Evolutionary conservation across 768 basidiomycete species (phyloP).

Genomic region (Collybia sp.): DNA sequence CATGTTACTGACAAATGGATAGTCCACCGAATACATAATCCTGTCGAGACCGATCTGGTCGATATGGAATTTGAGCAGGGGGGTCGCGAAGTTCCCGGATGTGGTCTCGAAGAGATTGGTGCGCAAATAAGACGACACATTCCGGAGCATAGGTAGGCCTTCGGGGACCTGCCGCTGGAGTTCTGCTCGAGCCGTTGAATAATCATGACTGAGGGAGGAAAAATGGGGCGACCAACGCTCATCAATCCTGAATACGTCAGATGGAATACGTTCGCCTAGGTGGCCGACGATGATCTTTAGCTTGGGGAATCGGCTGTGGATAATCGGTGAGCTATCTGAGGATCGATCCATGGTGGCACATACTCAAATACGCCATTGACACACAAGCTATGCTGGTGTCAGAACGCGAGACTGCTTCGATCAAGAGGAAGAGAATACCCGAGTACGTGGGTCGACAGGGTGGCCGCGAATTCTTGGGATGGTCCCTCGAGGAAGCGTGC

Average conservation of each 20-base stretch:
- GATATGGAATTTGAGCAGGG: conserved; percentile 33
- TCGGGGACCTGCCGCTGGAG: conserved; percentile 18
- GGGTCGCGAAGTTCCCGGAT: conserved; percentile 36
- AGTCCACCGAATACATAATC: conserved; percentile 37
- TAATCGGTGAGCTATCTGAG: neutral
- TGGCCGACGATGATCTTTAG: conserved; percentile 37
- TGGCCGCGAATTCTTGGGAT: conserved; percentile 31
- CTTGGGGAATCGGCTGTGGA: conserved; percentile 33
- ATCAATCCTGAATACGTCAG: conserved; percentile 35
- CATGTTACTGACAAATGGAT: conserved; percentile 23
- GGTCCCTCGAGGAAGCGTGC: conserved; percentile 27
- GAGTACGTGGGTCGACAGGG: conserved; percentile 33
- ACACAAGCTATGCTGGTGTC: conserved; percentile 17
- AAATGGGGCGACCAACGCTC: conserved; percentile 20
- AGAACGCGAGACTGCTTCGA: neutral
- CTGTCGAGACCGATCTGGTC: conserved; percentile 33
- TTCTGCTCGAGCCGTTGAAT: conserved; percentile 14
- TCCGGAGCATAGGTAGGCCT: conserved; percentile 33
- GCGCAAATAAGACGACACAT: conserved; percentile 30
- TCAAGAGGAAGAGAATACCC: conserved; percentile 16
- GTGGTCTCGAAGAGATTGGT: conserved; percentile 36
- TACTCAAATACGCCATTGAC: conserved; percentile 37
- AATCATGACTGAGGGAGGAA: neutral
- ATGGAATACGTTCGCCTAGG: conserved; percentile 36
- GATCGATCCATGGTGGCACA: neutral